Percentiles rank a stretch among this genome's conserved stretches.
Evolutionary conservation across 768 basidiomycete species (phyloP).

Genomic region (Rhizopogon vinicolor): DNA sequence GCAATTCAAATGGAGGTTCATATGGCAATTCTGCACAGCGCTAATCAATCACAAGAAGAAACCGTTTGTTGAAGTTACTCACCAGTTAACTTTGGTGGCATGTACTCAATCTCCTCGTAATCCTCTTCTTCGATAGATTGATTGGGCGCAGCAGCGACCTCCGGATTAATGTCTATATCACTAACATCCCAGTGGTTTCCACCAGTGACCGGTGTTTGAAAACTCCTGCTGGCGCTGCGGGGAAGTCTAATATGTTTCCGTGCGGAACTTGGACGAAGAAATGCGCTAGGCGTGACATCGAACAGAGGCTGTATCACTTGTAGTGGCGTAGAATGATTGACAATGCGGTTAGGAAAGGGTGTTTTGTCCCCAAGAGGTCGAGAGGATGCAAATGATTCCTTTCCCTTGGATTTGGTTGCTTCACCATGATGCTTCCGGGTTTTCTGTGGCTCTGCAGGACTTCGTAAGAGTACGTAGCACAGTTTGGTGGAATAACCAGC

Average conservation of each 20-base stretch:
- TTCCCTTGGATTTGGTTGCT: constrained; percentile 13
- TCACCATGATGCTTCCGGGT: neutral
- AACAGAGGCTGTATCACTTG: constrained; percentile 22
- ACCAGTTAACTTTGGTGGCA: constrained; percentile 51
- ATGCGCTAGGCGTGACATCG: constrained; percentile 18
- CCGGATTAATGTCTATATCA: constrained; percentile 38
- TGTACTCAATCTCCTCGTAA: constrained; percentile 49
- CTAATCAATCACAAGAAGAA: constrained; percentile 3
- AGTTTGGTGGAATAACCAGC: neutral
- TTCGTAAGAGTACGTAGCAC: neutral
- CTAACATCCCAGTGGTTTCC: constrained; percentile 78
- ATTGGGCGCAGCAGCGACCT: constrained; percentile 20
- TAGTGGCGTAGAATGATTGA: constrained; percentile 12
- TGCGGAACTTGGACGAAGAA: constrained; percentile 61
- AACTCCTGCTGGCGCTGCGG: constrained; percentile 41
- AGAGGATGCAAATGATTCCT: constrained; percentile 17
- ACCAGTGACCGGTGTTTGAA: constrained; percentile 62
- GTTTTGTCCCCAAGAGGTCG: constrained; percentile 73
- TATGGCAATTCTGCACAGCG: constrained; percentile 32
- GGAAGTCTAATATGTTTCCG: constrained; percentile 60
- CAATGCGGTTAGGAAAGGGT: constrained; percentile 62
- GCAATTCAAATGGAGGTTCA: constrained; percentile 45
- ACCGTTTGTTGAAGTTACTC: constrained; percentile 12
- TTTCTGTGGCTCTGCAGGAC: neutral
- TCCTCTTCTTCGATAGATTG: constrained; percentile 27